These are phyloP conservation scores for Rhizopus microsporus DNA, from an alignment of 371 early-diverging fungal genomes.

Conservation along the genomic window DNA sequence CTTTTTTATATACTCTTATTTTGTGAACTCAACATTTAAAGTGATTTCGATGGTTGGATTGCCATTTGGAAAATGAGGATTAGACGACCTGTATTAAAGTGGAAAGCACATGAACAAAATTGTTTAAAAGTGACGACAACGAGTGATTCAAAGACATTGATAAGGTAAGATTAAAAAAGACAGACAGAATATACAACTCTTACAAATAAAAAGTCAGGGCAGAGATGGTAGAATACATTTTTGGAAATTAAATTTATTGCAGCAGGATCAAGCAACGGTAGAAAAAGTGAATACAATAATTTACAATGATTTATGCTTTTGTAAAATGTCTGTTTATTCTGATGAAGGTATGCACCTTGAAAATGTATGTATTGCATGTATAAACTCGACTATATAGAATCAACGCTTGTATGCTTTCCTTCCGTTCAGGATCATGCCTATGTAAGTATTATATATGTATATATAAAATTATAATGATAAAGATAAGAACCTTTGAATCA, in stretches of 20 bases:
- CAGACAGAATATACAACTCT: constrained; percentile 2
- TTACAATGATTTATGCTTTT: constrained; percentile 45
- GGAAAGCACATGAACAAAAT: constrained; percentile 45
- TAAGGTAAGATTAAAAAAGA: constrained; percentile 31
- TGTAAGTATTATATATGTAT: constrained; percentile 21
- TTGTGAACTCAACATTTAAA: constrained; percentile 6
- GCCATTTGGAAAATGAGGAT: constrained; percentile 43
- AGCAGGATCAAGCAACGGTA: constrained; percentile 1
- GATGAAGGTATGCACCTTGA: not conserved
- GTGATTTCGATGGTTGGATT: constrained; percentile 45
- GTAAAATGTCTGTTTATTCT: constrained; percentile 34
- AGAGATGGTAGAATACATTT: constrained; percentile 51
- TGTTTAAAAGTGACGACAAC: constrained; percentile 28
- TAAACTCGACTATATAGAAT: constrained; percentile 4
- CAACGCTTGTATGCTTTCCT: constrained; percentile 27
- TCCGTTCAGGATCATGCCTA: constrained; percentile 30
- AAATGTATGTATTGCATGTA: not conserved
- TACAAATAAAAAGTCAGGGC: constrained; percentile 42
- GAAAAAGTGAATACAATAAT: constrained; percentile 21
- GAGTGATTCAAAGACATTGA: constrained; percentile 18
- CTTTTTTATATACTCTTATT: not conserved
- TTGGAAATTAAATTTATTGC: constrained; percentile 33
- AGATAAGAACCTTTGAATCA: constrained; percentile 7
- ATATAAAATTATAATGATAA: constrained; percentile 1
- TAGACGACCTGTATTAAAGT: constrained; percentile 33